phyloP scores from a whole-genome alignment of 169 alveolate species.

The Plasmodium falciparum region DNA sequence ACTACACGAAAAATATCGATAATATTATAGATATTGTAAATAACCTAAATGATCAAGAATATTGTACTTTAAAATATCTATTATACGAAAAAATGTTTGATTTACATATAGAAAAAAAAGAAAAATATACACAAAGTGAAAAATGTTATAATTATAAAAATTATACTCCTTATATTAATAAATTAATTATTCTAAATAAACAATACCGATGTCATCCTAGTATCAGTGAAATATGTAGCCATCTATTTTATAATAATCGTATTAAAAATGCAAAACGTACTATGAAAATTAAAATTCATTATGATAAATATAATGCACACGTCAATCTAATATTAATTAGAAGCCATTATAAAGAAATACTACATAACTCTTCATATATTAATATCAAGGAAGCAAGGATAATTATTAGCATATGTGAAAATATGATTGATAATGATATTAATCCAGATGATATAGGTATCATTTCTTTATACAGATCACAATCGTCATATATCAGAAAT shows the following conservation, averaged over 20 bases:
- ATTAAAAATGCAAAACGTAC: conserved; percentile 49
- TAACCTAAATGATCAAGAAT: conserved; percentile 9
- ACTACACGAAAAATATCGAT: not conserved
- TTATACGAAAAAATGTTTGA: conserved; percentile 40
- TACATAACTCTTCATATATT: conserved; percentile 10
- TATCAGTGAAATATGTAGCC: conserved; percentile 63
- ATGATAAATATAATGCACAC: conserved; percentile 26
- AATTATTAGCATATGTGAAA: conserved; percentile 62
- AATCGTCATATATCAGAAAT: conserved; percentile 17
- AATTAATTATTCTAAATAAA: conserved; percentile 40
- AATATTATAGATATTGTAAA: conserved; percentile 5
- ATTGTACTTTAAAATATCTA: not conserved
- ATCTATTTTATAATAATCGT: conserved; percentile 44
- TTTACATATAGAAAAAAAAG: conserved; percentile 14
- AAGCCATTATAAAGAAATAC: conserved; percentile 14
- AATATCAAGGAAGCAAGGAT: conserved; percentile 33
- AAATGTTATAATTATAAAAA: not conserved
- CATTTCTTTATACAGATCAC: conserved; percentile 22
- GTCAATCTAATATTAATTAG: conserved; percentile 24
- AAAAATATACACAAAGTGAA: not conserved
- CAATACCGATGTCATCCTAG: conserved; percentile 76
- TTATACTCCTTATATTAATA: conserved; percentile 1
- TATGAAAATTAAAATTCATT: conserved; percentile 11
- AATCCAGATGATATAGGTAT: conserved; percentile 49
- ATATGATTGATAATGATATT: conserved; percentile 36